phyloP scores from a whole-genome alignment of 2,329 filamentous ascomycete genomes.

The Colletotrichum noveboracense region DNA sequence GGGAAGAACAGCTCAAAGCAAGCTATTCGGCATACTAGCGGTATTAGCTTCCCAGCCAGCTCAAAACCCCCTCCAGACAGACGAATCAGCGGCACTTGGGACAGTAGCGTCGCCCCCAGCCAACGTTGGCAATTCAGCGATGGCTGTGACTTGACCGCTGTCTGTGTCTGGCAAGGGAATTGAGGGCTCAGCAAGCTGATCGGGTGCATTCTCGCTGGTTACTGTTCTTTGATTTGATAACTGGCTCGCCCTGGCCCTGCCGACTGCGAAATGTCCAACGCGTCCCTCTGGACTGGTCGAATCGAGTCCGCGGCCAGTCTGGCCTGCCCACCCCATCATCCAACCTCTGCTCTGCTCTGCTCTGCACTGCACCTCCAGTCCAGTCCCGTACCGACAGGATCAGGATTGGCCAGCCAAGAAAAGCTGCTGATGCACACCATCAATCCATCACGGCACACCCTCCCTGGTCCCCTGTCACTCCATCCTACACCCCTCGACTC shows the following conservation, averaged over 20 bases:
- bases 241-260: not conserved
- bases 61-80: not conserved
- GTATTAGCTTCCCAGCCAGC: not conserved
- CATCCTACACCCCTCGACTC: constrained; percentile 1
- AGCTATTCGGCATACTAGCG: not conserved
- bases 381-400: constrained; percentile 3
- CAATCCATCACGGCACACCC: not conserved
- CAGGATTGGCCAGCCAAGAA: constrained; percentile 15
- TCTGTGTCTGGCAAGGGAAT: not conserved
- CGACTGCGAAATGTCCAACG: not conserved
- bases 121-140: not conserved
- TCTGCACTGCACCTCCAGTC: not conserved
- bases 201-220: not conserved
- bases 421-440: constrained; percentile 20
- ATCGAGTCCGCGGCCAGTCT: not conserved
- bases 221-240: not conserved
- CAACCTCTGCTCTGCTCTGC: not conserved
- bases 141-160: not conserved
- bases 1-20: not conserved
- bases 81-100: not conserved
- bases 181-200: not conserved
- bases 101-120: not conserved
- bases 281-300: not conserved
- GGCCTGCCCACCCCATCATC: not conserved
- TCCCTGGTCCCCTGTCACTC: not conserved